Evolutionary conservation across 2,329 filamentous ascomycete species (phyloP).

Genomic region (Teratosphaeria epicoccoides): DNA sequence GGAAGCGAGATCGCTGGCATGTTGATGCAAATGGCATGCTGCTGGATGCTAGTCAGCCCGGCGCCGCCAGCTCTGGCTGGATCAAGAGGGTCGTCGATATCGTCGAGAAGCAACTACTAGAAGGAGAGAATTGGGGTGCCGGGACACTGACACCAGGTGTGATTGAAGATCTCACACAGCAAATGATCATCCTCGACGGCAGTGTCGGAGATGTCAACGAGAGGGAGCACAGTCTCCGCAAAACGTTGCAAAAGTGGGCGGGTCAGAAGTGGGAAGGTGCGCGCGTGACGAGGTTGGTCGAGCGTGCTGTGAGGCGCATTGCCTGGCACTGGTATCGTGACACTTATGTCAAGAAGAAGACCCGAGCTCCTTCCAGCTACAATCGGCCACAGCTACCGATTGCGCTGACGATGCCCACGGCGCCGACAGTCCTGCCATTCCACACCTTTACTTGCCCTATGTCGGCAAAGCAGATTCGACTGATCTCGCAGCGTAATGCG

Average conservation of each 20-base stretch:
- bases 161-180: conserved; percentile 34
- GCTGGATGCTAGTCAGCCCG: conserved; percentile 55
- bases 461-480: conserved; percentile 79
- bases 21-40: conserved; percentile 78
- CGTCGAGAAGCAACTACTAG: conserved; percentile 74
- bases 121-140: conserved; percentile 77
- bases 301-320: conserved; percentile 67
- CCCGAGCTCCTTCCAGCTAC: conserved; percentile 52
- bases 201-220: conserved; percentile 24
- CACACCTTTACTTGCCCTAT: conserved; percentile 95
- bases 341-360: conserved; percentile 53
- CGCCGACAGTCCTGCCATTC: conserved; percentile 90
- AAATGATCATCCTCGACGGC: conserved; percentile 32
- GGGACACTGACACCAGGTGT: conserved; percentile 47
- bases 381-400: conserved; percentile 61
- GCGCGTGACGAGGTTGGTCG: conserved; percentile 68
- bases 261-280: conserved; percentile 80
- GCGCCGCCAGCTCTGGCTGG: conserved; percentile 59
- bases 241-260: conserved; percentile 45
- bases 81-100: conserved; percentile 86
- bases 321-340: conserved; percentile 85
- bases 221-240: conserved; percentile 28
- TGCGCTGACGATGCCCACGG: conserved; percentile 66
- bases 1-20: conserved; percentile 80
- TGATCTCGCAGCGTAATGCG: conserved; percentile 91